Base-by-base conservation (phyloP, 1,139 yeast genomes). In the Lodderomyces beijingensis region DNA sequence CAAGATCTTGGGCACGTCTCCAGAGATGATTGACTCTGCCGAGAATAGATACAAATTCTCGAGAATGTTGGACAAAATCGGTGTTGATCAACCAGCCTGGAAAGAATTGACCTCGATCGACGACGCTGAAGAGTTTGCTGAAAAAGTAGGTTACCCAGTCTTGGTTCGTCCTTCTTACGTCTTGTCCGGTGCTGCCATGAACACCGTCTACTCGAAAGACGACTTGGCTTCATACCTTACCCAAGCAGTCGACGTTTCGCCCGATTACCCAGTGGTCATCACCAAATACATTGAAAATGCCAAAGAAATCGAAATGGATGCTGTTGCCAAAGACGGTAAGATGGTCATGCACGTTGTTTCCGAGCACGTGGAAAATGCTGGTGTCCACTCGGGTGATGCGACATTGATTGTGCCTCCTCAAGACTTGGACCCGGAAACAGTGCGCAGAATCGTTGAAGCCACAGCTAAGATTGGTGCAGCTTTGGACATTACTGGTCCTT, bases 1-100 rank as follows among this genome's bases (percentile, higher is more conserved):
- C 49, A 91, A 89, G 70, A 85, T 91, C 45, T 71, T 91, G 50
- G 98, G 98, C 63, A 91, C 98, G 33, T 83, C 95, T 26, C 98
- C 98, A 40, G 96, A 87, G 62, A 88, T 87, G 95, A 91, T 91
- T 60, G 98, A 91, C 58, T 82, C 94, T 44, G 98, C 98, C 45
- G 98, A 91, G 70, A 89, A 91, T 65, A 79, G 98, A 68, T 89
- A 88, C 75, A 93, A 91, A 69, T 91, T 91, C 70, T 87, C 96
- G 33, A 85, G 96, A 67, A 89, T 91, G 93, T 75, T 91, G 69
- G 98, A 91, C 63, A 78, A 78, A 51, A 91, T 91, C 52, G 96
- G 95, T 37, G 97, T 91, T 46, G 98, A 91, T 65, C 98, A 91
- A 66, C 98, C 98, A 34, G 96, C 96, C 31, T 91, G 98, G 98